phyloP scores from a whole-genome alignment of 345 rosid species.

The Mangifera indica region DNA sequence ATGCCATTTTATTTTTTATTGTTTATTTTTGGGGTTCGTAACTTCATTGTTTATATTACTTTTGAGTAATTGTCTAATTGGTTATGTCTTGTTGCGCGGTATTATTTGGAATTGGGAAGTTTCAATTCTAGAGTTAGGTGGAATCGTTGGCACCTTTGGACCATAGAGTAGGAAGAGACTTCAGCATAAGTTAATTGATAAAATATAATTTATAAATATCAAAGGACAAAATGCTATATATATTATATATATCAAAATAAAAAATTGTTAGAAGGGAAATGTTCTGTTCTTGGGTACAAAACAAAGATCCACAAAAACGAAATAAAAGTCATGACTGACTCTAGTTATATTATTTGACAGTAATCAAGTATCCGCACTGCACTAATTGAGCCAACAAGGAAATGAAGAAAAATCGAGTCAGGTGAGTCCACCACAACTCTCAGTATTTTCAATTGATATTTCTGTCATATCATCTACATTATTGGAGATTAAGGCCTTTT shows the following conservation, averaged over 20 bases:
- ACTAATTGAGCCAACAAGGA: too few relatives aligned
- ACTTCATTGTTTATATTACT: background rate
- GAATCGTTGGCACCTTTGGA: too few relatives aligned
- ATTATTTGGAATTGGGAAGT: background rate
- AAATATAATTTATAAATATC: too few relatives aligned
- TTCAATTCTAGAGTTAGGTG: background rate
- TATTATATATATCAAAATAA: too few relatives aligned
- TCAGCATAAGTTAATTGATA: too few relatives aligned
- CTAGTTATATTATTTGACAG: too few relatives aligned
- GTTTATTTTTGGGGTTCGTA: too few relatives aligned
- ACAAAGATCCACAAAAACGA: background rate
- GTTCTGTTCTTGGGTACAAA: background rate
- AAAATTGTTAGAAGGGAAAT: background rate
- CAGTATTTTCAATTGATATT: conserved; percentile 23
- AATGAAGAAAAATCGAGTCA: background rate
- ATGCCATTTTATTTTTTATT: too few relatives aligned
- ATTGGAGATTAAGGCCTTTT: conserved; percentile 13
- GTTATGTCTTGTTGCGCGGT: background rate
- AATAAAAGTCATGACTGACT: background rate
- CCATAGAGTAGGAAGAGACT: too few relatives aligned
- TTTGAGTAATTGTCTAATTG: background rate
- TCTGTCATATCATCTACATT: conserved; percentile 27
- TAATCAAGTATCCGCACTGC: too few relatives aligned
- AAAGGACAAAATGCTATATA: too few relatives aligned
- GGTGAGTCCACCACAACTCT: conserved; percentile 18